Percentiles rank a stretch among this genome's conserved stretches.
Conservation (phyloP, 164 flowering plant genomes). For the Dillenia turbinata region DNA sequence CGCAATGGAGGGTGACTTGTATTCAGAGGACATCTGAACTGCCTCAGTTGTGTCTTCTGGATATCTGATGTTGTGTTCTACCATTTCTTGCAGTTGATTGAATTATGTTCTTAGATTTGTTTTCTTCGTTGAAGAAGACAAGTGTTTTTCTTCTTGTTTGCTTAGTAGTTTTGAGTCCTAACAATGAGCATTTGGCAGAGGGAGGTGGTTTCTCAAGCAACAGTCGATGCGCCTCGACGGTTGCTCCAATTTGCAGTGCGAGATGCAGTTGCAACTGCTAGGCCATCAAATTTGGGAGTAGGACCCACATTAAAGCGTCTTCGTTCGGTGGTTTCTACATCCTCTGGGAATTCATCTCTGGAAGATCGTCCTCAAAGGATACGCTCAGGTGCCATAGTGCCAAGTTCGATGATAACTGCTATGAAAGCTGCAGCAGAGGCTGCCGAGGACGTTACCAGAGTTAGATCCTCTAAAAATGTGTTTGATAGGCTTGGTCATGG, state of each 20-base stretch:
- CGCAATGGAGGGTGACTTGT: no score
- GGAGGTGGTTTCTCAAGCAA: slow-evolving; percentile 36
- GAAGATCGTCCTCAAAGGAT: slow-evolving; percentile 39
- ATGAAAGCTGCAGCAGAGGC: slow-evolving; percentile 89
- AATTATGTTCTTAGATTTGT: no score
- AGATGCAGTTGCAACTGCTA: slow-evolving; percentile 72
- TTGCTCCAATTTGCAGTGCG: slow-evolving; percentile 92
- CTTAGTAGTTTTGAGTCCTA: slow-evolving; percentile 5
- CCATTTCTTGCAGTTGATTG: no score
- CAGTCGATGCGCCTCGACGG: slow-evolving; percentile 59
- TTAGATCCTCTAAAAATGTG: slow-evolving; percentile 53
- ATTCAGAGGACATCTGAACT: no score
- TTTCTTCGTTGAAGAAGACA: no score
- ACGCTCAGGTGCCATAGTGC: slow-evolving; percentile 48
- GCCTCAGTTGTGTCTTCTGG: no score
- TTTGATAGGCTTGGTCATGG: slow-evolving; percentile 74
- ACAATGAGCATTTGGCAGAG: slow-evolving; percentile 33
- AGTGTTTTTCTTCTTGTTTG: background rate
- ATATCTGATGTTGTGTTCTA: no score
- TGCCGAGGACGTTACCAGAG: slow-evolving; percentile 65
- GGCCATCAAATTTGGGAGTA: slow-evolving; percentile 29
- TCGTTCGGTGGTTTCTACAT: slow-evolving; percentile 76
- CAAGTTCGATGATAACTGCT: slow-evolving; percentile 57
- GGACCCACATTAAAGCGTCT: slow-evolving; percentile 70
- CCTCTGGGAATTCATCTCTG: slow-evolving; percentile 30